Evolutionary conservation across 345 rosid species (phyloP), one percentile per base, ranked within the genome.

Genomic region (Geranium rotundifolium): DNA sequence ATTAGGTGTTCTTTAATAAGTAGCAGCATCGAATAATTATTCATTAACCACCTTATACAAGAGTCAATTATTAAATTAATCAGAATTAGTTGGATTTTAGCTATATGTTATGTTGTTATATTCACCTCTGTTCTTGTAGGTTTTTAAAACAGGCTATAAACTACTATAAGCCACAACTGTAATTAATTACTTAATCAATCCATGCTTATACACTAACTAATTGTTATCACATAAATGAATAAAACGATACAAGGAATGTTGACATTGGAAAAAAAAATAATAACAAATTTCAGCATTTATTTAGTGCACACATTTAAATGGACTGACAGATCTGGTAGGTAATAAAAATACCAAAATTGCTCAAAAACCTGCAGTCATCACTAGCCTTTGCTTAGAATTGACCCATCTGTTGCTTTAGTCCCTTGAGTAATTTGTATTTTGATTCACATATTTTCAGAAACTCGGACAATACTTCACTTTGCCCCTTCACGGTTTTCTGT

Each of bases 391-490:
- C 41, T 84, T 82, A 83, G 57, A 78, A 70, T 41, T 77, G 90
- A 60, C 85, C 71, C 17, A 81, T 67, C 68, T 83, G 93, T 68
- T 79, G 86, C 68, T 77, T 83, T 72, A 86, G 71, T 19, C 73
- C 71, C 56, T 75, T 70, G 65, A 90, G 68, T 19, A 74, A 75
- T 75, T 85, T 85, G 13, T 67, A 69, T 77, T 84, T 95, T 59
- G 87, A 73, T 64, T 80, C 88, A 60, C 92, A 95, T 56, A 82
- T 85, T n/a, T 62, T 68, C 52, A 67, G 84, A 75, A 86, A 80
- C 75, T 80, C 81, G 1, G 69, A 62, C 49, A 88, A 65, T 37
- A 79, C 78, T 7, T 27, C 63, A 37, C 67, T 64, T 69, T 82
- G 81, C 30, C 84, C 84, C 4, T 56, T 55, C 16, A 81, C 76